Conservation (phyloP, 495 filamentous ascomycete genomes). For the Physcia stellaris region DNA sequence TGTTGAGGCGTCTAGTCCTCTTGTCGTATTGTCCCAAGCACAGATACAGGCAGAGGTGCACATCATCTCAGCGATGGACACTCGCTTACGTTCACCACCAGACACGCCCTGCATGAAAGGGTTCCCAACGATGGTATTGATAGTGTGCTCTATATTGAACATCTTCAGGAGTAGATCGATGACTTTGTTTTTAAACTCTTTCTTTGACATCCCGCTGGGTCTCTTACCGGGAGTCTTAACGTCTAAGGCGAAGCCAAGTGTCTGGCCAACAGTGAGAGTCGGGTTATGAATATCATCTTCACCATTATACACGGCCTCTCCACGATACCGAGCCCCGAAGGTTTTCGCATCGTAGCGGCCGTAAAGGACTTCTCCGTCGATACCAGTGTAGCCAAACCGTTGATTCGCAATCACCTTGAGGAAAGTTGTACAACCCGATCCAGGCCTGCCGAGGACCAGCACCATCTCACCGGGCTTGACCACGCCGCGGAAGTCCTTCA, state of each 20-base stretch:
- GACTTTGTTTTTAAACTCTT: no score
- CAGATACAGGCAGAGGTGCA: constrained; percentile 51
- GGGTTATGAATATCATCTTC: constrained; percentile 78
- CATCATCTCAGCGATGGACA: constrained; percentile 55
- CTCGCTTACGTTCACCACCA: constrained; percentile 60
- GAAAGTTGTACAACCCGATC: constrained; percentile 59
- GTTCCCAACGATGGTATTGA: constrained; percentile 73
- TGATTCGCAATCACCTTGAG: constrained; percentile 58
- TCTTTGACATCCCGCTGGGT: constrained; percentile 52
- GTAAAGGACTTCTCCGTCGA: constrained; percentile 50
- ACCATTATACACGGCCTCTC: constrained; percentile 71
- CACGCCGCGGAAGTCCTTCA: constrained; percentile 31
- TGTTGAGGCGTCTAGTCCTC: constrained; percentile 68
- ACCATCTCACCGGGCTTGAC: constrained; percentile 37
- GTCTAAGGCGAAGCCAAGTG: constrained; percentile 71
- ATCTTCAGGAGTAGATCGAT: constrained; percentile 46
- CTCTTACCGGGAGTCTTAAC: constrained; percentile 57
- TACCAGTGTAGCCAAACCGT: constrained; percentile 44
- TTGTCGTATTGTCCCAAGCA: constrained; percentile 63
- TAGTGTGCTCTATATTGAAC: constrained; percentile 71
- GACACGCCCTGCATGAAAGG: constrained; percentile 64
- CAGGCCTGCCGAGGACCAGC: constrained; percentile 58
- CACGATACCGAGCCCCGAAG: constrained; percentile 53
- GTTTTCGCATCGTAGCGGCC: constrained; percentile 48
- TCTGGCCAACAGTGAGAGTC: constrained; percentile 65